A percentile compares a stretch with the other conserved stretches of the same genome.
Conservation (phyloP, 2,329 filamentous ascomycete species). For the Incumbomyces delicatus region DNA sequence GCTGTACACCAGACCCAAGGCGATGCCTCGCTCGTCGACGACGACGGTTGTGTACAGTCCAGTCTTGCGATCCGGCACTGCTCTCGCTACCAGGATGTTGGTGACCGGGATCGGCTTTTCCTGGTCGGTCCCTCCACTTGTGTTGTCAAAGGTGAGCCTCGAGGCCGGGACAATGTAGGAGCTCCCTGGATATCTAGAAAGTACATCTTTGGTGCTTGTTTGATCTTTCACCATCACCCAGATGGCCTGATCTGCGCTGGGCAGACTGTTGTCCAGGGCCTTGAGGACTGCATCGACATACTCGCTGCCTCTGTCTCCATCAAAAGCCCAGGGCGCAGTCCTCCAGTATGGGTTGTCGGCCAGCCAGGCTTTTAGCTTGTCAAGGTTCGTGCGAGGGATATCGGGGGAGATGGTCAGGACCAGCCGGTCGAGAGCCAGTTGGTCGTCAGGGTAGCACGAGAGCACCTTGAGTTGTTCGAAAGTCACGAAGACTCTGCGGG, state of each 20-base stretch:
- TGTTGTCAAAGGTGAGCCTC: constrained; percentile 55
- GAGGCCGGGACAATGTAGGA: constrained; percentile 58
- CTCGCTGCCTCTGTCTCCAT: constrained; percentile 26
- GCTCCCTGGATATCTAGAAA: constrained; percentile 24
- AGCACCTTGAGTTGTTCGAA: constrained; percentile 55
- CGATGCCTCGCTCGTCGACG: constrained; percentile 73
- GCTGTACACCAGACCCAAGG: constrained; percentile 87
- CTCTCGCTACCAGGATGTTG: constrained; percentile 62
- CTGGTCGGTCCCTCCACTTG: constrained; percentile 46
- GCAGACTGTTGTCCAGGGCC: constrained; percentile 26
- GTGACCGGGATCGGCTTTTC: constrained; percentile 50
- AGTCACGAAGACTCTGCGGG: constrained; percentile 72
- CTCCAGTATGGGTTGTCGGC: constrained; percentile 23
- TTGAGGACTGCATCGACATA: constrained; percentile 33
- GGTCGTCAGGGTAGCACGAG: constrained; percentile 34
- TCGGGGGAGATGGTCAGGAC: constrained; percentile 42
- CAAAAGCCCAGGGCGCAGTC: constrained; percentile 20
- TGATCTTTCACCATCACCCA: constrained; percentile 25
- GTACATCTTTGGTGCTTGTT: constrained; percentile 15
- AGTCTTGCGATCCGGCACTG: constrained; percentile 72
- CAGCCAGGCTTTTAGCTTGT: constrained; percentile 32
- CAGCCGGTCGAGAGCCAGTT: constrained; percentile 46
- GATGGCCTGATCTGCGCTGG: constrained; percentile 27
- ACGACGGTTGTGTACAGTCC: constrained; percentile 83
- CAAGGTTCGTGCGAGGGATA: constrained; percentile 25